Evolutionary conservation across 768 basidiomycete species (phyloP), one percentile per base, ranked within the genome.

Genomic region (Pisolithus sp.): DNA sequence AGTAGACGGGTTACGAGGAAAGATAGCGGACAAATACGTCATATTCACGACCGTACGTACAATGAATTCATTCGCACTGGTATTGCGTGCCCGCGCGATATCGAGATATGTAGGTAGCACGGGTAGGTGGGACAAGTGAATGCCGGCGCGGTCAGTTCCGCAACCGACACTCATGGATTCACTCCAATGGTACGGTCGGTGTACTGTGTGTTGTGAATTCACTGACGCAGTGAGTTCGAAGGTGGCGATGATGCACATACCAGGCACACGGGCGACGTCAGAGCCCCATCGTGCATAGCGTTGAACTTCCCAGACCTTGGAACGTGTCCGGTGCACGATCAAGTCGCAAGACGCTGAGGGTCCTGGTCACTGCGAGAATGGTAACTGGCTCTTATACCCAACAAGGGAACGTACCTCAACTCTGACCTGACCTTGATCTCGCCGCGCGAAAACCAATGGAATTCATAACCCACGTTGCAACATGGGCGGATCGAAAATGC

Each of bases 1-100:
- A 63, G 57, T 17, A 64, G 7, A 39, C 57, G 50, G n/a, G 59
- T 38, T 13, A 48, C 45, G 21, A 59, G 51, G 21, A 54, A 18
- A 49, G n/a, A n/a, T 54, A 7, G 59, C 20, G 23, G 50, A 39
- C 21, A 55, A 46, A 30, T 53, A 53, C 20, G 54, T 46, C 4
- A 52, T 45, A 34, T 57, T 56, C 39, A 39, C 50, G 39, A 44
- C 54, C 3, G 54, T 58, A 58, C 46, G 54, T 31, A 48, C n/a
- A 49, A 30, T 15, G 30, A 31, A 5, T 8, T 46, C 23, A 46
- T 24, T 13, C 20, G 7, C 7, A 12, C n/a, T 15, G 13, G 20
- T 34, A 4, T 34, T 34, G 34, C 34, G 34, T 34, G 34, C 13
- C 12, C 15, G 34, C 34, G 34, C 34, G 26, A 26, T 15, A 15